phyloP scores from a whole-genome alignment of 257 asterid species.

The Parsonsia alboflavescens region DNA sequence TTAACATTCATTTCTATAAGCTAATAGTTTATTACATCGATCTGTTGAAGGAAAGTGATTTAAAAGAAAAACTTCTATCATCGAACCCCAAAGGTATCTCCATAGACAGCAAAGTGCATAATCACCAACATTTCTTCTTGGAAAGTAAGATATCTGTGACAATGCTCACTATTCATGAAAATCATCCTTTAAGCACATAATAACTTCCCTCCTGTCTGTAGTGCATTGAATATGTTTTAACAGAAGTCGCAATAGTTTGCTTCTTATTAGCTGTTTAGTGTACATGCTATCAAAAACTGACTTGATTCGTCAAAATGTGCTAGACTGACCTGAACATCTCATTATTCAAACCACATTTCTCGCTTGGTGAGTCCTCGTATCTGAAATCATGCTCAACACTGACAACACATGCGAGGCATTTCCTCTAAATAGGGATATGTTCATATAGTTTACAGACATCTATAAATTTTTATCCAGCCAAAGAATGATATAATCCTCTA shows the following conservation, averaged over 20 bases:
- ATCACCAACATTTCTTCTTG: background rate
- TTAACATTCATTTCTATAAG: background rate
- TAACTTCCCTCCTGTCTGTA: background rate
- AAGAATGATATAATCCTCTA: too few relatives aligned
- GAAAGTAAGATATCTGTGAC: background rate
- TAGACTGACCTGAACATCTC: too few relatives aligned
- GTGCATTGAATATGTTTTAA: too few relatives aligned
- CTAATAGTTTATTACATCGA: background rate
- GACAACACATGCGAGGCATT: too few relatives aligned
- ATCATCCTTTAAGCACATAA: background rate
- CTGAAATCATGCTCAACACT: too few relatives aligned
- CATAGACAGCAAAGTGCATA: background rate
- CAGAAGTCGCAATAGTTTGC: background rate
- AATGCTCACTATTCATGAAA: background rate
- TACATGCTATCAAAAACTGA: background rate
- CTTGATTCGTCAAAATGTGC: background rate
- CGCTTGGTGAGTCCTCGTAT: too few relatives aligned
- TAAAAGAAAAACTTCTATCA: background rate
- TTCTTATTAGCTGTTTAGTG: background rate
- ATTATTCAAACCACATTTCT: too few relatives aligned
- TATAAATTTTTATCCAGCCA: background rate
- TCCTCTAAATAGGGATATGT: background rate
- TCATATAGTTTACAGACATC: too few relatives aligned
- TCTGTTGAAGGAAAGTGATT: background rate
- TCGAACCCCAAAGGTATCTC: background rate